phyloP scores from a whole-genome alignment of 495 filamentous ascomycete genomes.

The Penicillium riverlandense region DNA sequence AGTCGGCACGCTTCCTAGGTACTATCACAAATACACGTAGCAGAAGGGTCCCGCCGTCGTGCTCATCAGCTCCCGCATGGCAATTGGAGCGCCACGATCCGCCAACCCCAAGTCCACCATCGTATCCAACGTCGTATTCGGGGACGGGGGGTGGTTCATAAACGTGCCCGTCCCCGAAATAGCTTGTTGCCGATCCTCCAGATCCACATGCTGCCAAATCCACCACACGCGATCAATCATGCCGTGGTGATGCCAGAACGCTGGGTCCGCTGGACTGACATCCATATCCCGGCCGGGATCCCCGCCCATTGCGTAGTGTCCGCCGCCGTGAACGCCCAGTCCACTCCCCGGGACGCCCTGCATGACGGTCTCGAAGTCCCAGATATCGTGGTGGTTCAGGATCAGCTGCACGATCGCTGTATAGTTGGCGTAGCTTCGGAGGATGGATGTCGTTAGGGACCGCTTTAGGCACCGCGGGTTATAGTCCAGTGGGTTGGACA shows the following conservation, averaged over 20 bases:
- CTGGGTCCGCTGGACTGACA: constrained; percentile 55
- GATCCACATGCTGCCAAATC: constrained; percentile 62
- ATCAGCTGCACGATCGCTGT: constrained; percentile 41
- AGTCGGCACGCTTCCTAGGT: too few species aligned
- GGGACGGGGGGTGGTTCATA: constrained; percentile 41
- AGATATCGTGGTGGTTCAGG: constrained; percentile 33
- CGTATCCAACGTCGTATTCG: constrained; percentile 45
- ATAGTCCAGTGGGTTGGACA: constrained; percentile 26
- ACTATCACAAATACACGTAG: constrained; percentile 42
- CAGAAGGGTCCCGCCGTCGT: constrained; percentile 48
- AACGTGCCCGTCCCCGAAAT: constrained; percentile 51
- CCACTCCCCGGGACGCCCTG: constrained; percentile 43
- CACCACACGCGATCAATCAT: constrained; percentile 64
- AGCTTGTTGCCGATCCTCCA: constrained; percentile 30
- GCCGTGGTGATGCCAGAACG: constrained; percentile 64
- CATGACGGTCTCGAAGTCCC: constrained; percentile 45
- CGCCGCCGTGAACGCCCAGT: constrained; percentile 54
- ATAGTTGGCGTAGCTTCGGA: constrained; percentile 42
- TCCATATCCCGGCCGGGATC: constrained; percentile 55
- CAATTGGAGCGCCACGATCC: constrained; percentile 19
- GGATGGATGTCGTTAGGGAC: constrained; percentile 48
- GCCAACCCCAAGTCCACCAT: constrained; percentile 36
- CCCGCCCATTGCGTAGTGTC: constrained; percentile 58
- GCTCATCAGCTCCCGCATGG: constrained; percentile 41
- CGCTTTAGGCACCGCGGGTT: constrained; percentile 62